phyloP scores from a whole-genome alignment of 768 basidiomycete genomes.

The Phanerochaete sordida region DNA sequence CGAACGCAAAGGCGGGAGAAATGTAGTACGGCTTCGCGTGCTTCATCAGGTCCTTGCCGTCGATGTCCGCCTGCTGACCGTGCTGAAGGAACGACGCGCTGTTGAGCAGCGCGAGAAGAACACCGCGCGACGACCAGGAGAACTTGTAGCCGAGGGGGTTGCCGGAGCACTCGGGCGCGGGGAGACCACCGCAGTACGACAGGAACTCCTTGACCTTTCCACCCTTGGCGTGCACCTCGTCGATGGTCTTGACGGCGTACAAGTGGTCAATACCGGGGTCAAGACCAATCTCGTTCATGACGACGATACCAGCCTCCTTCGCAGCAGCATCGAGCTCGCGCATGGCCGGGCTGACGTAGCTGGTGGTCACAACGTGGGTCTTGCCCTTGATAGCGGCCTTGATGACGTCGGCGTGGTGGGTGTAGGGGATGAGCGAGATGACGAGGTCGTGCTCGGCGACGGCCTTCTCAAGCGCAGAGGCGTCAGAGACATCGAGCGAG shows the following conservation, averaged over 20 bases:
- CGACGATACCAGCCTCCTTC: constrained; percentile 85
- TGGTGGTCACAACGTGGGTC: constrained; percentile 94
- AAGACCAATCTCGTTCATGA: constrained; percentile 97
- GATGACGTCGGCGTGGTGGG: constrained; percentile 84
- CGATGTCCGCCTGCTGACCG: constrained; percentile 60
- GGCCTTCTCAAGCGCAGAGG: constrained; percentile 70
- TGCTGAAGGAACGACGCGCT: constrained; percentile 74
- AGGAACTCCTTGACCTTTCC: constrained; percentile 95
- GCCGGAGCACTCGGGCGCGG: constrained; percentile 83
- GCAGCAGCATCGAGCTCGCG: constrained; percentile 77
- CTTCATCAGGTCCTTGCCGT: constrained; percentile 84
- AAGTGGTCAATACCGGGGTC: constrained; percentile 95
- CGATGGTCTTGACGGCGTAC: constrained; percentile 91
- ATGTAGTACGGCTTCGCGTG: constrained; percentile 93
- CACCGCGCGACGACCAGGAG: constrained; percentile 96
- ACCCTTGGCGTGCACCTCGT: constrained; percentile 90
- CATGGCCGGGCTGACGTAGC: constrained; percentile 92
- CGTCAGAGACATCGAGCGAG: constrained; percentile 76
- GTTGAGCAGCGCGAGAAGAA: constrained; percentile 93
- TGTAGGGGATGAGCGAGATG: constrained; percentile 96
- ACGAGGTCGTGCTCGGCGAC: constrained; percentile 89
- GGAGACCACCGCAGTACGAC: constrained; percentile 95
- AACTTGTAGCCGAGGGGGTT: constrained; percentile 99
- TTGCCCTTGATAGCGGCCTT: constrained; percentile 85
- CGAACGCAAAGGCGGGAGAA: constrained; percentile 92